Evolutionary conservation across 441 rosid genomes (phyloP), one percentile per base, ranked within the genome.

Genomic region (Brassica hybrid): DNA sequence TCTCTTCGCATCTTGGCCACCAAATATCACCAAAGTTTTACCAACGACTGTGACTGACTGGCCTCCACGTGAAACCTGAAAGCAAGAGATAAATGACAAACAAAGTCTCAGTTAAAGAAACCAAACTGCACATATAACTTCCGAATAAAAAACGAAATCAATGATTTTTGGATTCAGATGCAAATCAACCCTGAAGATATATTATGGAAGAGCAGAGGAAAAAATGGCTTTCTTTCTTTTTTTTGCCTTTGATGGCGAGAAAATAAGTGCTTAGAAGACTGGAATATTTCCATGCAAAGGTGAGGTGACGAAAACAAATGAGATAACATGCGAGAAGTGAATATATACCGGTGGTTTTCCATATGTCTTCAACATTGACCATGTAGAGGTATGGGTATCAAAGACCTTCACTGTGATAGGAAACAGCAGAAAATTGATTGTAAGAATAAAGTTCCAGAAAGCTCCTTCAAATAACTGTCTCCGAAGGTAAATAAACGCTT

Each of bases 1-100:
- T 84, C 97, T 87, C 72, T 89, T 96, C 41, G 98, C 94, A 85
- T 96, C 98, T 83, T 96, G 90, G 69, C 99, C 99, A 66, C 99
- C 99, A 85, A 96, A 96, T 82, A 94, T 88, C 67, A 96, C 96
- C 82, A 96, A 81, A 82, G 84, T 96, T 77, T 92, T 83, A 69
- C 98, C 98, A 60, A 94, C 91, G 43, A 90, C 76, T 68, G 93
- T 94, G 70, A 92, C 98, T 13, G 99, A 92, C 79, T 94, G 98
- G 79, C 98, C 98, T 57, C 98, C 98, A 64, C 98, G 98, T 38
- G 99, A 94, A 80, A 85, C 88, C 99, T 96, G 81, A 80, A 86
- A 81, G 61, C 59, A 59, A 16, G 5, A 60, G 25, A 86, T 61
- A 65, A 77, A 65, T 62, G 64, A 30, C 12, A 81, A 52, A 69